Percentiles rank a stretch among this genome's conserved stretches.
These are phyloP conservation scores for Quillaja saponaria DNA, from an alignment of 306 rosid genomes.

Conservation along the genomic window DNA sequence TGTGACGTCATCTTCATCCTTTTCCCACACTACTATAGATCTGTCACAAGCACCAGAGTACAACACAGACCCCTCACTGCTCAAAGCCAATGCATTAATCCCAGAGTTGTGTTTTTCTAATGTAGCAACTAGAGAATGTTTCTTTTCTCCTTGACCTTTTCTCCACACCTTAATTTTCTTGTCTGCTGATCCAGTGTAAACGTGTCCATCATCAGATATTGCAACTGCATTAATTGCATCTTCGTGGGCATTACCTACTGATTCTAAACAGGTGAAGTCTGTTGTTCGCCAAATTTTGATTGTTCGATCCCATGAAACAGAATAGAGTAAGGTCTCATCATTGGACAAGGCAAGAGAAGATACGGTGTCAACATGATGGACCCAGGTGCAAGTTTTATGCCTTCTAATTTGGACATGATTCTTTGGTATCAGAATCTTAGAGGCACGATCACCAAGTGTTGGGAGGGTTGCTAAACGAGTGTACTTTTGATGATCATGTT, in stretches of 20 bases:
- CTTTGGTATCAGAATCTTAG: conserved; percentile 56
- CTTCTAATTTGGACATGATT: conserved; percentile 75
- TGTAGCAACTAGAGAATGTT: conserved; percentile 46
- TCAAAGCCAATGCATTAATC: conserved; percentile 74
- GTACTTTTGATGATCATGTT: conserved; percentile 39
- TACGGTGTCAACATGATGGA: conserved; percentile 86
- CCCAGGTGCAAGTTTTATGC: conserved; percentile 86
- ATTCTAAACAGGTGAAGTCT: conserved; percentile 81
- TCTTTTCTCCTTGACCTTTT: conserved; percentile 47
- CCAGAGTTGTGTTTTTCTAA: conserved; percentile 78
- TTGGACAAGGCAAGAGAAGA: conserved; percentile 74
- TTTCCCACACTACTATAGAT: conserved; percentile 73
- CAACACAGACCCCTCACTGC: conserved; percentile 53
- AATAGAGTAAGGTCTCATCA: conserved; percentile 63
- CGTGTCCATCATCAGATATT: conserved; percentile 54
- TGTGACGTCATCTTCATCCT: conserved; percentile 29
- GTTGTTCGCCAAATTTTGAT: conserved; percentile 75
- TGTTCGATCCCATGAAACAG: conserved; percentile 92
- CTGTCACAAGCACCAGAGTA: conserved; percentile 90
- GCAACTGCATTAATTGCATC: conserved; percentile 86
- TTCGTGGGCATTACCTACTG: conserved; percentile 68
- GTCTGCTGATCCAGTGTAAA: conserved; percentile 89
- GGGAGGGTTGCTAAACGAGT: conserved; percentile 77
- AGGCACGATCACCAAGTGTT: conserved; percentile 65
- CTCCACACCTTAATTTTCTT: conserved; percentile 79